Evolutionary conservation across 2,329 filamentous ascomycete species (phyloP), one percentile per base, ranked within the genome.

Genomic region (Scytalidium sp.): DNA sequence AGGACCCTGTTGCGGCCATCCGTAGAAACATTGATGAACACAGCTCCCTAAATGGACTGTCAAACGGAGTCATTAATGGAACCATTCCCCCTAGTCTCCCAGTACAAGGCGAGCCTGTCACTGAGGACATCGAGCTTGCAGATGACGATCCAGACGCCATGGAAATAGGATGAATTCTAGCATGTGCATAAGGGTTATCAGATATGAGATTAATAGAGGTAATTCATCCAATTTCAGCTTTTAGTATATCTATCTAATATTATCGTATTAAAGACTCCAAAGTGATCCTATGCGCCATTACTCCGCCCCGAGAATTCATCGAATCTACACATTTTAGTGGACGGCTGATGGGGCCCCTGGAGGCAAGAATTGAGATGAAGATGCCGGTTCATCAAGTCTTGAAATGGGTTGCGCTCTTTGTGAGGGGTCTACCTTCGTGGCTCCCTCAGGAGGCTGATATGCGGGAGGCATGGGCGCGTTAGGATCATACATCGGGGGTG

Each of bases 81-180:
- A 44, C 15, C 4, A 5, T 15, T 45, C 15, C 47, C 10, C 19
- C 39, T 19, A 41, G 36, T 25, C 23, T n/a, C 10, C 36, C 45
- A 41, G 19, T 22, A 25, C 41, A 40, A 41, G 19, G 44, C 10
- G 51, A 51, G 43, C 23, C 29, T 29, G 47, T 56, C 32, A 36
- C 17, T 36, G 32, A 36, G 32, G 32, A 36, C 4, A 15, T 36
- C 32, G 32, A 36, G 32, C 32, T n/a, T 49, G 45, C 56, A 19
- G 66, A 68, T 27, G 61, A 75, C 44, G 81, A 85, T 58, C 70
- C 71, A 1, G 84, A 88, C 63, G 83, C 78, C 13, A 89, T 88
- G 85, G 84, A 88, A 46, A 68, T 87, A 60, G 84, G 66, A 64
- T 61, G 42, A 50, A 44, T 60, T 43, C 54, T 59, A 41, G 56